phyloP scores from a whole-genome alignment of 495 filamentous ascomycete genomes.

The Saxophila tyrrhenica region DNA sequence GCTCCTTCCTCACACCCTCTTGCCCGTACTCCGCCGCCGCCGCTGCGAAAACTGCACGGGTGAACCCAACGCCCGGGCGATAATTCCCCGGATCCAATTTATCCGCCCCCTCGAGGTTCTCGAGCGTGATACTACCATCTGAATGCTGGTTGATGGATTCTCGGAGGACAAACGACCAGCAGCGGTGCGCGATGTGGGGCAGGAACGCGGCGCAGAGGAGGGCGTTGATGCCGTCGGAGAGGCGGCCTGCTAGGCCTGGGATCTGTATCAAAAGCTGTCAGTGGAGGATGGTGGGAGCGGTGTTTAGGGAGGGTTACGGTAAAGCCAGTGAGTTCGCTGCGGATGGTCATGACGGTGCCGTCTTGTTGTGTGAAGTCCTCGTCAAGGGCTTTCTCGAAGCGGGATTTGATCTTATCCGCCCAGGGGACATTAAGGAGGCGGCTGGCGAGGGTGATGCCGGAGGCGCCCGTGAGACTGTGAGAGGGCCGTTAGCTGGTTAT shows the following conservation, averaged over 20 bases:
- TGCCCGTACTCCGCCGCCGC: constrained; percentile 12
- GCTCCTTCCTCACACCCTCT: background rate
- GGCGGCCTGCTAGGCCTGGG: constrained; percentile 9
- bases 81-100: constrained; percentile 13
- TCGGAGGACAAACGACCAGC: constrained; percentile 9
- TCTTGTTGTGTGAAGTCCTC: constrained; percentile 15
- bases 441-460: constrained; percentile 6
- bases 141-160: constrained; percentile 3
- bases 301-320: background rate
- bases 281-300: too few relatives aligned
- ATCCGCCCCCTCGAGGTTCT: constrained; percentile 9
- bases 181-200: constrained; percentile 9
- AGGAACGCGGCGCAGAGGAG: constrained; percentile 12
- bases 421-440: constrained; percentile 8
- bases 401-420: background rate
- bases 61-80: constrained; percentile 5
- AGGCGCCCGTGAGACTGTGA: constrained; percentile 7
- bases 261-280: constrained; percentile 1
- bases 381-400: constrained; percentile 10
- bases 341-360: constrained; percentile 14
- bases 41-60: constrained; percentile 2
- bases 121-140: background rate
- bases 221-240: constrained; percentile 12
- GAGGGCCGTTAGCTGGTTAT: background rate
- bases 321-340: constrained; percentile 14